Evolutionary conservation across 768 basidiomycete genomes (phyloP).

Genomic region (Boletus fagicola): DNA sequence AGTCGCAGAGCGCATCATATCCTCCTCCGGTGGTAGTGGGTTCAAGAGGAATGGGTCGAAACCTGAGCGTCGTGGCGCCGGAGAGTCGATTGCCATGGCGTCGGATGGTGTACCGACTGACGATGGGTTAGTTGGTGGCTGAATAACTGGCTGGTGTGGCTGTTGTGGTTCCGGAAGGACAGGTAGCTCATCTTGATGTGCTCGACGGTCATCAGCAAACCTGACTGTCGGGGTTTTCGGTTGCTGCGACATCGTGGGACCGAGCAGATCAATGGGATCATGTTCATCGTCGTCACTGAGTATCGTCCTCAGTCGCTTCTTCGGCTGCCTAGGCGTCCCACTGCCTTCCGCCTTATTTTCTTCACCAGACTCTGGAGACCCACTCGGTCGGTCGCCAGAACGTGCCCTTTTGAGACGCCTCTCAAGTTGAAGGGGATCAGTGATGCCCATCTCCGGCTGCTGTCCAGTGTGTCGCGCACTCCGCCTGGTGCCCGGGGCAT

Average conservation of each 20-base stretch:
- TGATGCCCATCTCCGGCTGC: constrained; percentile 67
- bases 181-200: constrained; percentile 17
- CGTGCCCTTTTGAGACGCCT: constrained; percentile 72
- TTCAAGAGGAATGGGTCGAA: constrained; percentile 57
- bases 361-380: constrained; percentile 44
- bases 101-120: constrained; percentile 6
- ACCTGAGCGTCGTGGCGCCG: constrained; percentile 36
- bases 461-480: constrained; percentile 75
- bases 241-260: constrained; percentile 31
- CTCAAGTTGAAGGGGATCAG: constrained; percentile 74
- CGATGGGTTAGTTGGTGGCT: background rate
- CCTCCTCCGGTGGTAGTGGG: constrained; percentile 40
- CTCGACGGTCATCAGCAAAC: constrained; percentile 42
- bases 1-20: constrained; percentile 20
- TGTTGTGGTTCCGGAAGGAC: constrained; percentile 9
- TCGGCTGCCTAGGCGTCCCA: constrained; percentile 42
- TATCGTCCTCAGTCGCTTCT: constrained; percentile 50
- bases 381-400: constrained; percentile 52
- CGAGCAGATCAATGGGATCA: constrained; percentile 47
- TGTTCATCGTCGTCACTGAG: constrained; percentile 46
- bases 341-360: constrained; percentile 46
- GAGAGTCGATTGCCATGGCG: constrained; percentile 41
- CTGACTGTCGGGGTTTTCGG: constrained; percentile 43
- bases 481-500: constrained; percentile 57
- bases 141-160: background rate